These are phyloP conservation scores for Iris macrosiphon DNA, from an alignment of 106 monocot genomes.

Conservation along the genomic window DNA sequence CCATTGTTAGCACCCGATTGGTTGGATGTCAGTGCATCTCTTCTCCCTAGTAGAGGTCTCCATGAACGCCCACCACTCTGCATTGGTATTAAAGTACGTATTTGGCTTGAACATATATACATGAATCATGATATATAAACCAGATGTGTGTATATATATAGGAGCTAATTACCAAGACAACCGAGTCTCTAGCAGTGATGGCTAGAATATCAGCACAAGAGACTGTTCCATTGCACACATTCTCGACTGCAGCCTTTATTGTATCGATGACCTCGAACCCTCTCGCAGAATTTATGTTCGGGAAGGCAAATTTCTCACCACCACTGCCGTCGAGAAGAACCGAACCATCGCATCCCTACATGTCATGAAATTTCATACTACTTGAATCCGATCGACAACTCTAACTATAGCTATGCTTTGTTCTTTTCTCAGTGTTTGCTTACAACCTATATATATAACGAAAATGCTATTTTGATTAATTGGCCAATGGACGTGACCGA, in stretches of 20 bases:
- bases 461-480: too few relatives aligned
- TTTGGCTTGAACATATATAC: too few relatives aligned
- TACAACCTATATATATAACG: too few relatives aligned
- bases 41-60: constrained; percentile 55
- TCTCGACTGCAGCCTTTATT: constrained; percentile 55
- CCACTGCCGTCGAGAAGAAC: constrained; percentile 51
- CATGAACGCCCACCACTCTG: constrained; percentile 62
- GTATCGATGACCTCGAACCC: constrained; percentile 61
- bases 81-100: too few relatives aligned
- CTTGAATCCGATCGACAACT: too few relatives aligned
- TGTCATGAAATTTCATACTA: too few relatives aligned
- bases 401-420: too few relatives aligned
- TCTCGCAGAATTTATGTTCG: constrained; percentile 50
- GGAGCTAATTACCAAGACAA: constrained; percentile 54
- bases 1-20: constrained; percentile 44
- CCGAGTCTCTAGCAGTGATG: constrained; percentile 49
- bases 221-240: constrained; percentile 41
- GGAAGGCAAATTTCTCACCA: constrained; percentile 44
- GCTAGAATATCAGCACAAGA: constrained; percentile 72
- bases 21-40: constrained; percentile 51
- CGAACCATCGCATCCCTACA: constrained; percentile 70
- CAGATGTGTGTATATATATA: too few relatives aligned
- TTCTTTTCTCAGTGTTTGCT: too few relatives aligned
- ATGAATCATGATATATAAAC: too few relatives aligned
- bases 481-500: too few relatives aligned